Percentiles rank a stretch among this genome's conserved stretches.
These are phyloP conservation scores for Tranzscheliella williamsii DNA, from an alignment of 1,284 basidiomycete genomes.

Conservation along the genomic window DNA sequence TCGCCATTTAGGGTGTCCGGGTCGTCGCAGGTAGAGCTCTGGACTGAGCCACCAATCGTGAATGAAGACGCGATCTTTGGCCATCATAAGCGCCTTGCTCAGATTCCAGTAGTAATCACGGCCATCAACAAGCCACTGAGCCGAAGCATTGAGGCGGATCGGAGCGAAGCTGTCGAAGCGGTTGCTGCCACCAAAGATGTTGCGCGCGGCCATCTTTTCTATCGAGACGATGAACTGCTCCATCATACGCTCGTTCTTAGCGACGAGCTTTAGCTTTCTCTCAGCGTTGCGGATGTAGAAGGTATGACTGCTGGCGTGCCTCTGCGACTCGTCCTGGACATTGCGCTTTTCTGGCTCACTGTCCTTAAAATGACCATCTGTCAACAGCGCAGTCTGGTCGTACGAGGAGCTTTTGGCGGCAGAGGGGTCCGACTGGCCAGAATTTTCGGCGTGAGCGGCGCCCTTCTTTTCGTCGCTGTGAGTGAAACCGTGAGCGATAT, in stretches of 20 bases:
- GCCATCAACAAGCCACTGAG: slow-evolving; percentile 99
- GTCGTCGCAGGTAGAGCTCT: slow-evolving; percentile 83
- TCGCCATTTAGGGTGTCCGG: slow-evolving; percentile 81
- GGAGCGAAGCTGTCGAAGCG: slow-evolving; percentile 82
- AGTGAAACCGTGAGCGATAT: slow-evolving; percentile 42
- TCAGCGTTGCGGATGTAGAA: slow-evolving; percentile 94
- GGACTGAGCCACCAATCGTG: slow-evolving; percentile 62
- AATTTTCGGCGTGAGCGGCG: slow-evolving; percentile 10
- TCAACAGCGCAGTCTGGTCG: slow-evolving; percentile 50
- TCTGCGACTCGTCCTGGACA: slow-evolving; percentile 27
- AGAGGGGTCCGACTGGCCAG: slow-evolving; percentile 23
- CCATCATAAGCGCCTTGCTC: slow-evolving; percentile 87
- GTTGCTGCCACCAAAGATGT: slow-evolving; percentile 79
- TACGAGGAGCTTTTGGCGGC: slow-evolving; percentile 26
- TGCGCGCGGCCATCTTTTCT: slow-evolving; percentile 77
- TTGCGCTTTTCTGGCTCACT: slow-evolving; percentile 24
- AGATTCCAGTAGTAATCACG: slow-evolving; percentile 68
- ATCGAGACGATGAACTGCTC: slow-evolving; percentile 93
- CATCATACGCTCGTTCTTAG: slow-evolving; percentile 93
- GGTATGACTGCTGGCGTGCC: slow-evolving; percentile 71
- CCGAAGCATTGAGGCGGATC: slow-evolving; percentile 85
- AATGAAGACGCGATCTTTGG: slow-evolving; percentile 71
- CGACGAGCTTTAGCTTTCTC: slow-evolving; percentile 81
- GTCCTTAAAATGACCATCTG: slow-evolving; percentile 49
- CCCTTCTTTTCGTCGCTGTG: slow-evolving; percentile 36